Conservation (phyloP, 352 stramenopile species). For the Thraustochytrium sp. region DNA sequence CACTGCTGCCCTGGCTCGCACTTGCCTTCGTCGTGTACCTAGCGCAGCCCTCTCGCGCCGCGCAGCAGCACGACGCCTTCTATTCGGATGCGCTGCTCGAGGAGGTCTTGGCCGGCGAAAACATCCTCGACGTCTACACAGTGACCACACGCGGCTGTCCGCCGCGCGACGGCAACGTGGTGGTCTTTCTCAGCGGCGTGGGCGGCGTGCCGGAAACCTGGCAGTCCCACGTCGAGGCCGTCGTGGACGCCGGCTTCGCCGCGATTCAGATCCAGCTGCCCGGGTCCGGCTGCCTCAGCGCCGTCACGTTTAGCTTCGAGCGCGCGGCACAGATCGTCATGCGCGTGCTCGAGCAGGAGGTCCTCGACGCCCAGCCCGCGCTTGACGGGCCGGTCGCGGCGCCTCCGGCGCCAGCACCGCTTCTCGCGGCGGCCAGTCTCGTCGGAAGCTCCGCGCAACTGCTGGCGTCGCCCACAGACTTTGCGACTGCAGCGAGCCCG, state of each 20-base stretch:
- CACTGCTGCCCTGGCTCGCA: not conserved
- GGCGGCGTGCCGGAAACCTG: conserved; percentile 26
- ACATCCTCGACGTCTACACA: conserved; percentile 39
- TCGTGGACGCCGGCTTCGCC: conserved; percentile 15
- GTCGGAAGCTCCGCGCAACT: not conserved
- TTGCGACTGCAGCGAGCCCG: not conserved
- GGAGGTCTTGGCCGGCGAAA: conserved; percentile 18
- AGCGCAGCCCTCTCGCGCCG: not conserved
- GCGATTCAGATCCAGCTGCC: conserved; percentile 21
- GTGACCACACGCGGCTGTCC: not conserved
- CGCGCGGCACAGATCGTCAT: not conserved
- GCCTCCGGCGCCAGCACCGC: not conserved
- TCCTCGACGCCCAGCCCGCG: not conserved
- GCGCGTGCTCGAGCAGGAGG: conserved; percentile 17
- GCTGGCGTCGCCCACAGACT: not conserved
- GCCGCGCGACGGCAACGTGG: not conserved
- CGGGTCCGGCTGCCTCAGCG: not conserved
- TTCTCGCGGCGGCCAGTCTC: not conserved
- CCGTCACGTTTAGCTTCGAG: not conserved
- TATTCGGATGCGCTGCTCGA: conserved; percentile 29
- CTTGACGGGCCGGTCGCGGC: not conserved
- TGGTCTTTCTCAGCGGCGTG: conserved; percentile 2
- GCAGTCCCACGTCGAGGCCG: conserved; percentile 5
- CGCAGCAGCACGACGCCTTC: conserved; percentile 1
- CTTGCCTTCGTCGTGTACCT: not conserved